Evolutionary conservation across 345 rosid genomes (phyloP).

Genomic region (Arabis hirsuta): DNA sequence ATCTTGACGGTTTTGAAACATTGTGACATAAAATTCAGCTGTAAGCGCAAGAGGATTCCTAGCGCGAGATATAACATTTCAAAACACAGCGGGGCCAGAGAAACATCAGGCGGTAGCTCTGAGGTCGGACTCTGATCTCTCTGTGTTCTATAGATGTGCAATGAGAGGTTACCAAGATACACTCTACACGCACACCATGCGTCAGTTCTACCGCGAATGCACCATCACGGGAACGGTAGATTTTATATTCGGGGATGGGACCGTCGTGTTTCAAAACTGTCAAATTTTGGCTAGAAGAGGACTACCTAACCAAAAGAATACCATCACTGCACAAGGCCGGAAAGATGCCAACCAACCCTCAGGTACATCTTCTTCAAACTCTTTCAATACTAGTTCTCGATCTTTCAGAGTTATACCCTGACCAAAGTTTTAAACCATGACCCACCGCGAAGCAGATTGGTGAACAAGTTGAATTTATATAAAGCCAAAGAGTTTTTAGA

Average conservation of each 20-base stretch:
- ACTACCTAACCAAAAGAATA: slow-evolving; percentile 73
- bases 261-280: slow-evolving; percentile 85
- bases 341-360: slow-evolving; percentile 67
- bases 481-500: background rate
- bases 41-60: slow-evolving; percentile 89
- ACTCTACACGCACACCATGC: slow-evolving; percentile 82
- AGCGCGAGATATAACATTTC: slow-evolving; percentile 78
- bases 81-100: slow-evolving; percentile 88
- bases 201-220: slow-evolving; percentile 90
- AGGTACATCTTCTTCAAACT: slow-evolving; percentile 50
- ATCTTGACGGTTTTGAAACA: background rate
- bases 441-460: too few species aligned
- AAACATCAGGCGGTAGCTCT: slow-evolving; percentile 93
- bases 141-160: slow-evolving; percentile 68
- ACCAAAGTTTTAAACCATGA: too few species aligned
- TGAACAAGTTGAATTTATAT: too few species aligned
- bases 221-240: slow-evolving; percentile 80
- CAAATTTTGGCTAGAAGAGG: slow-evolving; percentile 64
- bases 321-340: slow-evolving; percentile 89
- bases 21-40: slow-evolving; percentile 49
- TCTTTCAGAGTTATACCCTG: background rate
- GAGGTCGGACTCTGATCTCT: slow-evolving; percentile 79
- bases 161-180: slow-evolving; percentile 85
- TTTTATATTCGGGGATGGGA: slow-evolving; percentile 84
- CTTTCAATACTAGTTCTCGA: background rate